A percentile compares a stretch with the other conserved stretches of the same genome.
Evolutionary conservation across 2,329 filamentous ascomycete species (phyloP).

Genomic region (Ramularia endophylla): DNA sequence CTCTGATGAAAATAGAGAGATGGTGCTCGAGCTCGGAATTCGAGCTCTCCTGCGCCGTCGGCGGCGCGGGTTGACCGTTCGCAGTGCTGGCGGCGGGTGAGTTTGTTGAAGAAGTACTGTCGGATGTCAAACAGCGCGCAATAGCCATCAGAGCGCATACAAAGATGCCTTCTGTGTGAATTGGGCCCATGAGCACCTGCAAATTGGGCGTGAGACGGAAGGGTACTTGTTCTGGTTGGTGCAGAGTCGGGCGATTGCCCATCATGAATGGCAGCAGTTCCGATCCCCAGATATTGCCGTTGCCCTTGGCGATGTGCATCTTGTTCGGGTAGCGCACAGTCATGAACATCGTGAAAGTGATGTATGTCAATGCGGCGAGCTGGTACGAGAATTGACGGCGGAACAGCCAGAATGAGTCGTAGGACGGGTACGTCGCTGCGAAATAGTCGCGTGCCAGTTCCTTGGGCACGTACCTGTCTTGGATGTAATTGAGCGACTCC

Average conservation of each 20-base stretch:
- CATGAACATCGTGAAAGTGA: conserved; percentile 98
- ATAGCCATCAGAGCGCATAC: conserved; percentile 95
- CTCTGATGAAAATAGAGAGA: conserved; percentile 87
- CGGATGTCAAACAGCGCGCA: conserved; percentile 85
- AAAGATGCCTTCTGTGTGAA: conserved; percentile 94
- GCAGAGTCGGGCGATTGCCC: conserved; percentile 76
- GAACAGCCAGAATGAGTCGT: conserved; percentile 97
- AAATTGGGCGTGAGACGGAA: conserved; percentile 97
- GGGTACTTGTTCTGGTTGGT: conserved; percentile 90
- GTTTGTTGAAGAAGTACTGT: conserved; percentile 34
- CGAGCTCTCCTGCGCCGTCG: conserved; percentile 17
- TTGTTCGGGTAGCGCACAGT: conserved; percentile 94
- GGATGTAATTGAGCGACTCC: conserved; percentile 91
- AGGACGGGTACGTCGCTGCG: conserved; percentile 79
- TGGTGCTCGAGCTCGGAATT: conserved; percentile 81
- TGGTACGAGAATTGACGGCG: conserved; percentile 95
- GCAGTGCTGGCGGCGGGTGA: conserved; percentile 12
- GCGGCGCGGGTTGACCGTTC: conserved; percentile 36
- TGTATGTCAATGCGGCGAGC: conserved; percentile 89
- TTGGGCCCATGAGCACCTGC: conserved; percentile 90
- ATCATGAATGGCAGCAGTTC: conserved; percentile 92
- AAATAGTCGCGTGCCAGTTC: conserved; percentile 84
- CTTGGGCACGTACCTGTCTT: conserved; percentile 85
- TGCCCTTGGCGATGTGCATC: conserved; percentile 79
- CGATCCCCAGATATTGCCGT: conserved; percentile 92